Conservation (phyloP, 495 filamentous ascomycete species). For the Aspergillus olivimuriae region DNA sequence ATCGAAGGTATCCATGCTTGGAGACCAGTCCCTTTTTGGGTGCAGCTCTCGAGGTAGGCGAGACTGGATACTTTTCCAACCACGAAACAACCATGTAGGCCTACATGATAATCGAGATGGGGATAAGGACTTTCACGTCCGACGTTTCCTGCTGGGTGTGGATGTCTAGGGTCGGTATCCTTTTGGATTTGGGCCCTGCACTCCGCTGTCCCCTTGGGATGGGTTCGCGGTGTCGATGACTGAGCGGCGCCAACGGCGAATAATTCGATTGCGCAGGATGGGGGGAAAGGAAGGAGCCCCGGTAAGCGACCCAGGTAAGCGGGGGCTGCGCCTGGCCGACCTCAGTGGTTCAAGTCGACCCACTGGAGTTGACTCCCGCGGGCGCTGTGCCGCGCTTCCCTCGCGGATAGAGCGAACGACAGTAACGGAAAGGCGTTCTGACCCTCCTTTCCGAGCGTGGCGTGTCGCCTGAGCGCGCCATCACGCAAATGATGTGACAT, state of each 20-base stretch:
- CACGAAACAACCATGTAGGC: too few relatives aligned
- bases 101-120: too few relatives aligned
- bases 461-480: conserved; percentile 30
- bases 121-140: too few relatives aligned
- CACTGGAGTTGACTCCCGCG: conserved; percentile 7
- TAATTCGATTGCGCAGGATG: conserved; percentile 11
- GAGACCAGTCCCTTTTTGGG: too few relatives aligned
- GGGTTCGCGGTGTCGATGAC: too few relatives aligned
- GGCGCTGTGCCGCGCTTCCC: conserved; percentile 24
- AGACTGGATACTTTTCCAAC: too few relatives aligned
- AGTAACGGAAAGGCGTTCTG: conserved; percentile 6
- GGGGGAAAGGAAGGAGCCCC: not conserved
- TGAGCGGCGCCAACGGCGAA: conserved; percentile 26
- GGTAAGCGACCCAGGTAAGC: conserved; percentile 10
- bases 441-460: conserved; percentile 18
- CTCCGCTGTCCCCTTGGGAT: too few relatives aligned
- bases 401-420: conserved; percentile 13
- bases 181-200: too few relatives aligned
- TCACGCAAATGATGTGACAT: conserved; percentile 17
- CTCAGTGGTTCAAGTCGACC: conserved; percentile 3
- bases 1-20: too few relatives aligned
- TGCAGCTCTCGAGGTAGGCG: too few relatives aligned
- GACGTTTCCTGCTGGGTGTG: too few relatives aligned
- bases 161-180: too few relatives aligned
- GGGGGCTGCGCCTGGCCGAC: not conserved